Evolutionary conservation across 768 basidiomycete species (phyloP), one percentile per base, ranked within the genome.

Genomic region (Lactifluus piperatus): DNA sequence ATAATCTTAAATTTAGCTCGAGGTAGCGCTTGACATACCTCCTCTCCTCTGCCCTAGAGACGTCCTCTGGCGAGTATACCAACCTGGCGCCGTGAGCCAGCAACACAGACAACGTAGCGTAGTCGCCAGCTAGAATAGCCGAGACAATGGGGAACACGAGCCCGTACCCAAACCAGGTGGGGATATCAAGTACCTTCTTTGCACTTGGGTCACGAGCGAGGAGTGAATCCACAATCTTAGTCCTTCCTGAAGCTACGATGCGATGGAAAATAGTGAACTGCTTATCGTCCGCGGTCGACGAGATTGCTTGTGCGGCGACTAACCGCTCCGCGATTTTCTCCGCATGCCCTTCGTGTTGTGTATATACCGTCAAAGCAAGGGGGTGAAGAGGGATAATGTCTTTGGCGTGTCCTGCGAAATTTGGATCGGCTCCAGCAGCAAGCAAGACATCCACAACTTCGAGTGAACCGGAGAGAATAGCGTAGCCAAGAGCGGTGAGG

Each of bases 401-500:
- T n/a, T 68, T 71, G 20, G 64, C 61, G 43, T 73, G 71, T 1
- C 72, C 69, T 0, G 74, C 65, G 13, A 70, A 49, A 29, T 74
- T 75, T 20, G 71, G 70, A 62, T 82, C 77, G 0, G 81, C 79
- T 2, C 79, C 81, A 0, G 71, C 75, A 6, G 66, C 68, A 46
- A 84, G 64, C 14, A 84, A 76, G 1, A 69, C 69, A 10, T 81
- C 78, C 3, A 84, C 68, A 29, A 76, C 73, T 2, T 68, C 66
- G 2, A 76, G 57, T 1, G 79, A 78, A 1, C 74, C 79, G 24
- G 72, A 79, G 5, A 81, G 66, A 44, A 80, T 75, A 3, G 78
- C 82, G 64, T 80, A 80, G 27, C 71, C 71, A 27, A 84, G 72
- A 2, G 84, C 75, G 1, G 78, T 76, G 59, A 81, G 77, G 4